Evolutionary conservation across 495 filamentous ascomycete genomes (phyloP), one percentile per base, ranked within the genome.

Genomic region (Penicillium malachiteum): DNA sequence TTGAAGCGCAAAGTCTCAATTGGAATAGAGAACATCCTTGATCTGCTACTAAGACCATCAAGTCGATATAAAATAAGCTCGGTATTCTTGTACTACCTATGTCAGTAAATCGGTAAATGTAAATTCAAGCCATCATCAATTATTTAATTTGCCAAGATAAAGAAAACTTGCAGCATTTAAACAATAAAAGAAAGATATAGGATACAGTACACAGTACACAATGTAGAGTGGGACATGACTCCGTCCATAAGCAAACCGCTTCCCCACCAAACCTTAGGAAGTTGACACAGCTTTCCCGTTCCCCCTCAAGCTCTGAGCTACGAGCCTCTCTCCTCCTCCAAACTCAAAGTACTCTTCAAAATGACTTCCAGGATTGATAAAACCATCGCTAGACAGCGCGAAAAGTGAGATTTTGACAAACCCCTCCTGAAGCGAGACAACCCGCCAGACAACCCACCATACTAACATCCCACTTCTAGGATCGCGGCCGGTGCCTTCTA

Each of bases 401-500:
- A 86, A 73, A 87, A 84, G 87, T 89, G 73, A 57, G 70, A 62
- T 56, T 51, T 47, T 9, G 31, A 10, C 48, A 52, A 17, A 44
- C 31, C 44, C 38, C 16, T 40, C 41, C 9, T 45, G 49, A 26
- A 35, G 33, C 33, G 14, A 13, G 18, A 57, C 32, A 37, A 44
- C 43, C 10, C 21, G 18, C 34, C 5, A n/a, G 21, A 26, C 21
- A 26, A 26, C 21, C 21, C 21, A 26, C 21, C 21, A 51, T 45
- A 18, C 60, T 63, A 52, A 65, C 55, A 40, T 7, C 44, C 42
- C 33, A 52, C 47, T 32, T 49, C 30, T 73, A 95, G 93, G 68
- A 97, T 96, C 71, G 80, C 85, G 57, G 91, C 94, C 72, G 95
- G 94, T 56, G 84, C 90, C 63, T 96, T 84, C 78, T 98, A 98